A percentile compares a stretch with the other conserved stretches of the same genome.
These are phyloP conservation scores for Sclerotinia minor DNA, from an alignment of 2,329 filamentous ascomycete species.

Conservation along the genomic window DNA sequence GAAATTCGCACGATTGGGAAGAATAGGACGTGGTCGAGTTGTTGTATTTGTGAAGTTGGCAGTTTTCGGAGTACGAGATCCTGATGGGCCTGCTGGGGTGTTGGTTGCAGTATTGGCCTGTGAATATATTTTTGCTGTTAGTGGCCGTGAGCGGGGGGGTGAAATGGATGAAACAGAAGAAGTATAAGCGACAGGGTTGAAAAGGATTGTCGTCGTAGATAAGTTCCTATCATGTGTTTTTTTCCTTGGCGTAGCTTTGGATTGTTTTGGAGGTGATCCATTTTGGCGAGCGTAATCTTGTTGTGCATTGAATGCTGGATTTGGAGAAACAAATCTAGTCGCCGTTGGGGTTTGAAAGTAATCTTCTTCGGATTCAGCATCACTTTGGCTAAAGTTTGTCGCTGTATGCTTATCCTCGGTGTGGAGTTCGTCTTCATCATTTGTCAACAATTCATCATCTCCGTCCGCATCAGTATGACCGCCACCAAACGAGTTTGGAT, in stretches of 20 bases:
- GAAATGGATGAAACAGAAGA: constrained; percentile 47
- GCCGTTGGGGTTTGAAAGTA: constrained; percentile 57
- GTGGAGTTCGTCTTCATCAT: constrained; percentile 68
- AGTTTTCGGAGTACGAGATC: constrained; percentile 35
- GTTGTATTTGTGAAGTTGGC: constrained; percentile 44
- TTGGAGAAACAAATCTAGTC: constrained; percentile 43
- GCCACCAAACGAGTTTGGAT: constrained; percentile 10
- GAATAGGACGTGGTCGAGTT: constrained; percentile 57
- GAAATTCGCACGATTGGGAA: constrained; percentile 53
- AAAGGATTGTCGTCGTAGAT: constrained; percentile 82
- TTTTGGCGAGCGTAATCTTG: neutral
- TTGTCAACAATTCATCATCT: constrained; percentile 84
- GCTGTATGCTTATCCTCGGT: constrained; percentile 45
- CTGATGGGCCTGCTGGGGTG: constrained; percentile 31
- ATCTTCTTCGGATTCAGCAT: constrained; percentile 48
- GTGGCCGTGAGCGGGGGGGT: constrained; percentile 43
- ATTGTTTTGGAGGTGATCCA: constrained; percentile 4
- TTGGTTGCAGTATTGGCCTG: constrained; percentile 34
- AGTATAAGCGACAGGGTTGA: constrained; percentile 61
- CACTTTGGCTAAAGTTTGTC: constrained; percentile 41
- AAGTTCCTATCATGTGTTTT: constrained; percentile 65
- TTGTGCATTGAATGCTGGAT: neutral
- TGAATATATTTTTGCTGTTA: constrained; percentile 41
- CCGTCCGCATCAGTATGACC: constrained; percentile 66
- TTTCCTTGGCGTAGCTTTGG: constrained; percentile 23